Evolutionary conservation across 2,329 filamentous ascomycete species (phyloP), one percentile per base, ranked within the genome.

Genomic region (Venturia oleaginea): DNA sequence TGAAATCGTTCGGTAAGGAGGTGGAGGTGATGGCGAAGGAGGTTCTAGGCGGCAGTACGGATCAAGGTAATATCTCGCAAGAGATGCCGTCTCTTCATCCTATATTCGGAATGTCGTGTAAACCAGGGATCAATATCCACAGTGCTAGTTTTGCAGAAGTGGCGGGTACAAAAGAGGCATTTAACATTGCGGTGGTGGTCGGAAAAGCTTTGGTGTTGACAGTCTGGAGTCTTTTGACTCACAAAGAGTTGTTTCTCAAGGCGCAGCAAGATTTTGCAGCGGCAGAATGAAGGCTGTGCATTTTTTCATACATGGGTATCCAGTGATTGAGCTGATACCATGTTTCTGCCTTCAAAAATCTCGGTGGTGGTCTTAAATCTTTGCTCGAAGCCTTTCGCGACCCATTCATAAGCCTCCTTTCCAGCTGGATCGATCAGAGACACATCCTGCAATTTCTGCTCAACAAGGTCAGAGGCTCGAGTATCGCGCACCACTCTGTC

Each of bases 151-250:
- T 83, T 68, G 74, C 80, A 0, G 75, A 73, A 0, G 78, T 76
- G 0, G 80, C 81, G 3, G 76, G 67, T 59, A 79, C 71, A 46
- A 69, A 63, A 13, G 65, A 66, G 22, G 76, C 78, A 0, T 77
- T 80, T 65, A 68, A 70, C 0, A 72, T 74, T n/a, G 77, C 79
- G 0, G 68, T 82, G 2, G 72, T 75, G 48, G 77, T 76, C 42
- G 78, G 76, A 0, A 81, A 81, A 68, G 78, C 77, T 0, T 73
- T 83, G 73, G 79, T 79, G 2, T 67, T 69, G 67, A 34, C 69
- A 15, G 68, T 67, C 2, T 57, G 68, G 57, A 60, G 67, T 19
- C 62, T 69, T 7, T 62, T 71, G 48, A 62, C 66, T 1, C 67
- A 70, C 17, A 66, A 68, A 8, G 59, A 66, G 0, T 48, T 68